Conservation (phyloP, 257 asterid genomes). For the Ilex aquifolium region DNA sequence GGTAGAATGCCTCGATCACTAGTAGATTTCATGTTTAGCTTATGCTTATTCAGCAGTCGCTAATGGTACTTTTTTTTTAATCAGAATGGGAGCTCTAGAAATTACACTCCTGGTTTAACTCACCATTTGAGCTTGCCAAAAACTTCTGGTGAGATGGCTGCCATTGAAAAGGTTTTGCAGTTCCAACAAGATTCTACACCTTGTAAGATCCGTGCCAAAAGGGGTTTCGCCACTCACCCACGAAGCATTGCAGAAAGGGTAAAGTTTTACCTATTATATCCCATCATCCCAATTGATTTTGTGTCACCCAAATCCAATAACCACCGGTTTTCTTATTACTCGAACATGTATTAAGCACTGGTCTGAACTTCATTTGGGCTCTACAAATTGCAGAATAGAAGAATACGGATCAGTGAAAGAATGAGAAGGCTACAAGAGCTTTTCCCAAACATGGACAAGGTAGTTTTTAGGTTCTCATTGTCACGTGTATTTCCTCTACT, state of each 20-base stretch:
- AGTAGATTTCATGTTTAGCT: background rate
- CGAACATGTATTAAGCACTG: background rate
- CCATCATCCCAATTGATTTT: too few species aligned
- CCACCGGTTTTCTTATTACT: background rate
- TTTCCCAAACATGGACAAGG: constrained; percentile 88
- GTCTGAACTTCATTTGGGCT: background rate
- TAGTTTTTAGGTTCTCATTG: constrained; percentile 12
- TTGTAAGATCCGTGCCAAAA: constrained; percentile 78
- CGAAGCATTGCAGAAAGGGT: constrained; percentile 97
- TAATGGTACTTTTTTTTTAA: background rate
- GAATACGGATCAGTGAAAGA: constrained; percentile 73
- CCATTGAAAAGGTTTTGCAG: constrained; percentile 51
- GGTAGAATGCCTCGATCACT: constrained; percentile 21
- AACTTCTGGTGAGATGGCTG: constrained; percentile 47
- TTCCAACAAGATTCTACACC: constrained; percentile 60
- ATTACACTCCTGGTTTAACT: constrained; percentile 32
- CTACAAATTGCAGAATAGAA: constrained; percentile 40
- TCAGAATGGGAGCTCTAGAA: constrained; percentile 48
- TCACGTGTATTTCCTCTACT: background rate
- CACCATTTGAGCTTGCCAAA: constrained; percentile 88
- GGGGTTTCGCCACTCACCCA: constrained; percentile 93
- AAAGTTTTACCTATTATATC: constrained; percentile 10
- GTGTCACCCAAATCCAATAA: background rate
- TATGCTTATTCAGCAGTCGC: background rate
- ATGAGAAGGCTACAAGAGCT: constrained; percentile 90